Percentiles rank a stretch among this genome's conserved stretches.
Conservation (phyloP, 2,329 filamentous ascomycete species). For the Scleromitrula shiraiana region DNA sequence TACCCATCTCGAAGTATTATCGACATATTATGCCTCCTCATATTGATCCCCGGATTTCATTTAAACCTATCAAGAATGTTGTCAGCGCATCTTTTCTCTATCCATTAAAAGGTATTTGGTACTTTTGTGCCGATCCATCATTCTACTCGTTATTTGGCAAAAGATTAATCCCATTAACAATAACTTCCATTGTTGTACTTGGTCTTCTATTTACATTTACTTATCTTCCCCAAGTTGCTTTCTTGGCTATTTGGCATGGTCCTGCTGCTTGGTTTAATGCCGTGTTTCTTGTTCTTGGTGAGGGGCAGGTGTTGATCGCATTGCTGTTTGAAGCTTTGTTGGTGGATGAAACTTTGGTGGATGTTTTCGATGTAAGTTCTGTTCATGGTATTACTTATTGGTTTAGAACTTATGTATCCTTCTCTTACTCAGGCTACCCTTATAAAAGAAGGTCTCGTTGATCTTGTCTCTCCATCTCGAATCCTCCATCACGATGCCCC, state of each 20-base stretch:
- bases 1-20: not conserved
- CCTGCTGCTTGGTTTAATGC: constrained; percentile 85
- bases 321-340: constrained; percentile 71
- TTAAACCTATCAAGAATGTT: constrained; percentile 19
- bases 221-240: constrained; percentile 81
- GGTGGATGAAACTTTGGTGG: constrained; percentile 69
- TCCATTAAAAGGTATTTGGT: constrained; percentile 67
- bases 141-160: constrained; percentile 75
- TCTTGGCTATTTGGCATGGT: constrained; percentile 84
- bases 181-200: constrained; percentile 78
- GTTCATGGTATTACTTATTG: not conserved
- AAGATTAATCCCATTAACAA: constrained; percentile 69
- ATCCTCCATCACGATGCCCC: constrained; percentile 59
- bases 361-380: constrained; percentile 65
- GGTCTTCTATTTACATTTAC: constrained; percentile 80
- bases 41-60: constrained; percentile 1
- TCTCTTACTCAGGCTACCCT: constrained; percentile 56
- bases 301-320: constrained; percentile 37
- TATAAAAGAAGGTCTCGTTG: constrained; percentile 62
- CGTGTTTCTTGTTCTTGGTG: constrained; percentile 77
- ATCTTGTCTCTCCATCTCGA: constrained; percentile 60
- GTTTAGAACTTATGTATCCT: not conserved
- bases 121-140: constrained; percentile 68
- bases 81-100: constrained; percentile 36
- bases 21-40: not conserved